A percentile compares a stretch with the other conserved stretches of the same genome.
Conservation (phyloP, 1,284 basidiomycete genomes). For the Moniliella sp. region DNA sequence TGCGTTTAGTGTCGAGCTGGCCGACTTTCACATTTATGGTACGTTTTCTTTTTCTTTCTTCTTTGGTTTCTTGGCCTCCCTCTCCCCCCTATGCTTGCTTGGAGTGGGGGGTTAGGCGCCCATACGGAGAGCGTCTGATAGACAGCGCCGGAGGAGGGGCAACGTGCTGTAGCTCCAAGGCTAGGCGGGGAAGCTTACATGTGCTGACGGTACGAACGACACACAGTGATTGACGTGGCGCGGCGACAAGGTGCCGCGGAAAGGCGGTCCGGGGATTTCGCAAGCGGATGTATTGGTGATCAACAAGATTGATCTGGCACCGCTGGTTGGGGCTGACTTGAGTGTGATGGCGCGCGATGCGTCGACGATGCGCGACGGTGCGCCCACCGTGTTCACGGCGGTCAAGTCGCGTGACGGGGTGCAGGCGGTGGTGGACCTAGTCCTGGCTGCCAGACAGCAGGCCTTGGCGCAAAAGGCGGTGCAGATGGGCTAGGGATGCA, state of each 20-base stretch:
- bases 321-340: constrained; percentile 73
- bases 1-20: constrained; percentile 81
- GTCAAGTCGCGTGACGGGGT: constrained; percentile 61
- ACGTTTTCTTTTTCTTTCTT: not conserved
- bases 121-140: constrained; percentile 2
- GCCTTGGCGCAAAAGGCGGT: no score
- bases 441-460: constrained; percentile 66
- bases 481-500: no score
- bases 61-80: not conserved
- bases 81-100: not conserved
- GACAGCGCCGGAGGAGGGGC: not conserved
- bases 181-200: no score
- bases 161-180: not conserved
- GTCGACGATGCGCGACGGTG: constrained; percentile 73
- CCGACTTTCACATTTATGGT: constrained; percentile 57
- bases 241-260: constrained; percentile 91
- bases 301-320: constrained; percentile 54
- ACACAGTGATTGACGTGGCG: constrained; percentile 44
- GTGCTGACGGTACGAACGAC: no score
- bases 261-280: constrained; percentile 55
- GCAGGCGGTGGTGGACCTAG: constrained; percentile 57
- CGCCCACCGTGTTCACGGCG: constrained; percentile 76
- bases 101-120: not conserved
- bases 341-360: constrained; percentile 86
- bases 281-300: constrained; percentile 81